These are phyloP conservation scores for Colletotrichum euphorbiae DNA, from an alignment of 2,329 filamentous ascomycete genomes.

Conservation along the genomic window DNA sequence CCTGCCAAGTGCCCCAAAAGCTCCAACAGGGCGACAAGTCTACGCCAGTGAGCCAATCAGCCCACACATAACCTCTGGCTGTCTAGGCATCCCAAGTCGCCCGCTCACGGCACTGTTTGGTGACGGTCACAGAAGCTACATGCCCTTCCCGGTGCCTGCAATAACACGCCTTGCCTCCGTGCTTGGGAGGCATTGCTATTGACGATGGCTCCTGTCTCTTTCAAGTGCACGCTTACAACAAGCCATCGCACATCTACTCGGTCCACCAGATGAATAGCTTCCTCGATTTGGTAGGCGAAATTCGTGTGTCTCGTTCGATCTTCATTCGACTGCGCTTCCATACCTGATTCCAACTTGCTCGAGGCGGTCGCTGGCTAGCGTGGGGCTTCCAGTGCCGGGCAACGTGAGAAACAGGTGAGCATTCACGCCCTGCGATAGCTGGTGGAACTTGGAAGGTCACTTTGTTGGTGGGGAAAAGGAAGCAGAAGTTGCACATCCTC, in stretches of 20 bases:
- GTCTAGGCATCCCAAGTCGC: conserved; percentile 24
- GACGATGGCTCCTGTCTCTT: not conserved
- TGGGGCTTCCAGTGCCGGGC: conserved; percentile 9
- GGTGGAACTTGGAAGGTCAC: no score
- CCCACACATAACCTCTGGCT: not conserved
- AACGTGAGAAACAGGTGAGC: conserved; percentile 8
- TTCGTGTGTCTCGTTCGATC: conserved; percentile 33
- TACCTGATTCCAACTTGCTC: conserved; percentile 24
- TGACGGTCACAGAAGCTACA: conserved; percentile 22
- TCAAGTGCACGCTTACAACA: conserved; percentile 5
- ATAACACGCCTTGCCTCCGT: not conserved
- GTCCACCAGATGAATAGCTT: not conserved
- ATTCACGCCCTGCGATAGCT: conserved; percentile 11
- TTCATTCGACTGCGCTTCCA: conserved; percentile 32
- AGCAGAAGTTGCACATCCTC: conserved; percentile 20
- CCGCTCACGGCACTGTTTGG: conserved; percentile 19
- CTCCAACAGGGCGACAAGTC: conserved; percentile 4
- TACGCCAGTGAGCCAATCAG: conserved; percentile 31
- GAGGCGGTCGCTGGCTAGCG: conserved; percentile 11
- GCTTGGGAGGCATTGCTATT: conserved; percentile 20
- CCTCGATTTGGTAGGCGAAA: conserved; percentile 15
- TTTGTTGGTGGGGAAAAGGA: conserved; percentile 14
- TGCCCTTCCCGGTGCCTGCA: conserved; percentile 17
- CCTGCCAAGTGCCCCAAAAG: conserved; percentile 38
- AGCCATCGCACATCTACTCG: conserved; percentile 15